phyloP scores from a whole-genome alignment of 2,329 filamentous ascomycete genomes.

The Pestalotiopsis sp. region DNA sequence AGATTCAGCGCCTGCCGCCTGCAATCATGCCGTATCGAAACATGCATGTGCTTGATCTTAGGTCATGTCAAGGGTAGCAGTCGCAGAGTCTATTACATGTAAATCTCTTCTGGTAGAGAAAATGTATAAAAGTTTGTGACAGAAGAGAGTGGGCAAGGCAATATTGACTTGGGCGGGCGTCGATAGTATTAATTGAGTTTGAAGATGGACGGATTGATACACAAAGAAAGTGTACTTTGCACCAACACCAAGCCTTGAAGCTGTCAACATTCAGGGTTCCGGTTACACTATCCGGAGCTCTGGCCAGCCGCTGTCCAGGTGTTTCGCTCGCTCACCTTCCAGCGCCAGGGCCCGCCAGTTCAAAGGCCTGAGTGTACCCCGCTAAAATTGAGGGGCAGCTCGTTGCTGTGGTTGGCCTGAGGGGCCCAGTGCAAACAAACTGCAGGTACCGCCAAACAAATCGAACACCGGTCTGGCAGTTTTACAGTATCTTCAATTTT shows the following conservation, averaged over 20 bases:
- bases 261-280: background rate
- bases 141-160: no score
- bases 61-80: background rate
- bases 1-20: background rate
- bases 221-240: background rate
- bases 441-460: slow-evolving; percentile 3
- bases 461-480: background rate
- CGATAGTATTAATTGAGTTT: no score
- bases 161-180: no score
- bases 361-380: background rate
- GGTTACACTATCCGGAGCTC: background rate
- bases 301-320: background rate
- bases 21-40: background rate
- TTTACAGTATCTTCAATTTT: background rate
- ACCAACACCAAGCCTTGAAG: background rate
- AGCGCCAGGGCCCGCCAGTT: background rate
- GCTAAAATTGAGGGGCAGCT: background rate
- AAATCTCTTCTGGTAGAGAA: no score
- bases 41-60: background rate
- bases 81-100: no score
- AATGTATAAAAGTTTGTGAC: no score
- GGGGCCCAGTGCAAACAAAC: slow-evolving; percentile 10
- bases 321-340: background rate
- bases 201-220: no score
- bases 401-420: slow-evolving; percentile 15